These are phyloP conservation scores for Tuctoria greenei DNA, from an alignment of 176 grass and related monocot genomes.

Conservation along the genomic window DNA sequence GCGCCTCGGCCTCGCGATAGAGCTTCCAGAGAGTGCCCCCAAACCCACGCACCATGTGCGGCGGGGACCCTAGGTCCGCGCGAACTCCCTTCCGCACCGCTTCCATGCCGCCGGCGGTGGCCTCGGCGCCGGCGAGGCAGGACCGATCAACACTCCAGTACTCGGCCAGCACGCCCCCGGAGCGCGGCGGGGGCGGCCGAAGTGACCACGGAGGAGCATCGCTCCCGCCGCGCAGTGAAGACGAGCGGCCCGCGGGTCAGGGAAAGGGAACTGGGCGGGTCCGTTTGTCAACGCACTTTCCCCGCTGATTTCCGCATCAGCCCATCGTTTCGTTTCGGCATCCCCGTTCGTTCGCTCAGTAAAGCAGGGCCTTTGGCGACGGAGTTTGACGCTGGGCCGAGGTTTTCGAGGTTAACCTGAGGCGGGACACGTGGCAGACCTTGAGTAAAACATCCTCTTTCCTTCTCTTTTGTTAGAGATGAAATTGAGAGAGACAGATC, in stretches of 20 bases:
- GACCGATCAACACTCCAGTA: neutral
- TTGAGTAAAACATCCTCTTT: neutral
- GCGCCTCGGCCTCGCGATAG: constrained; percentile 42
- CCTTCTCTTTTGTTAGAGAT: neutral
- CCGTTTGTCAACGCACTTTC: neutral
- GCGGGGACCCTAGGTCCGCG: constrained; percentile 33
- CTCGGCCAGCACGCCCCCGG: neutral
- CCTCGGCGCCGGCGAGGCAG: neutral
- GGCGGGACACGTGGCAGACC: no score
- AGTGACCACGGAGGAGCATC: neutral
- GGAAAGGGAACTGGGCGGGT: neutral
- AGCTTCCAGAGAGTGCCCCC: constrained; percentile 43
- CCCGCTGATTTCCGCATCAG: neutral
- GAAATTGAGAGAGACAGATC: no score
- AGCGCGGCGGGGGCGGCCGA: neutral
- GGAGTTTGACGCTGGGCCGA: no score
- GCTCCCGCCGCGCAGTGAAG: neutral
- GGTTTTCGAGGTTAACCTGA: no score
- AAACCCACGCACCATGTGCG: constrained; percentile 37
- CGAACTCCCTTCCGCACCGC: constrained; percentile 7
- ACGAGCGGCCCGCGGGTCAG: neutral
- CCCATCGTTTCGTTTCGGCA: neutral
- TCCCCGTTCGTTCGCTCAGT: neutral
- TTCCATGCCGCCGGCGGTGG: no score
- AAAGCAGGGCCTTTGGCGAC: neutral